Percentiles rank a stretch among this genome's conserved stretches.
phyloP scores from a whole-genome alignment of 192 early-diverging fungal species.

The Umbelopsis vinacea region DNA sequence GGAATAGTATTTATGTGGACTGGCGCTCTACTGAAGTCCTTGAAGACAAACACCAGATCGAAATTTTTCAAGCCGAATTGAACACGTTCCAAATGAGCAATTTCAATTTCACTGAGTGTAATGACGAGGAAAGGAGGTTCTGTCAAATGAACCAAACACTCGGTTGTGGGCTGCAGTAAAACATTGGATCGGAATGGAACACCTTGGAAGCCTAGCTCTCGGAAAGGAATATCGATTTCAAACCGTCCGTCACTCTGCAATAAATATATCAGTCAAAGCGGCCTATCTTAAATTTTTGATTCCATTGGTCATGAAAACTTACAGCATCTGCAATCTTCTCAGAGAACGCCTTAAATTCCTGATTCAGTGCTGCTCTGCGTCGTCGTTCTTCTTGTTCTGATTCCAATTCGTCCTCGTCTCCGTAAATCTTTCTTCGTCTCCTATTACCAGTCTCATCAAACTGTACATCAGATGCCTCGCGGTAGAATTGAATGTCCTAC shows the following conservation, averaged over 20 bases:
- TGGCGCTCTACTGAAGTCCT: slow-evolving; percentile 85
- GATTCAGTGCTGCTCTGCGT: slow-evolving; percentile 83
- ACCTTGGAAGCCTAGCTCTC: slow-evolving; percentile 93
- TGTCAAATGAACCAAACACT: slow-evolving; percentile 94
- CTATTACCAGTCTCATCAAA: slow-evolving; percentile 98
- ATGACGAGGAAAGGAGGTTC: slow-evolving; percentile 93
- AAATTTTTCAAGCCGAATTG: slow-evolving; percentile 98
- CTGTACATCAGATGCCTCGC: slow-evolving; percentile 91
- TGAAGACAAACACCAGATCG: slow-evolving; percentile 98
- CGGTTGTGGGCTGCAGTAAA: slow-evolving; percentile 91
- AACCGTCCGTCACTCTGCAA: slow-evolving; percentile 74
- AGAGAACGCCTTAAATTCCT: slow-evolving; percentile 92
- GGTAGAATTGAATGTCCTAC: slow-evolving; percentile 97
- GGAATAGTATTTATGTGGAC: slow-evolving; percentile 98
- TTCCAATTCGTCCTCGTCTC: slow-evolving; percentile 98
- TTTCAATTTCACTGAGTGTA: slow-evolving; percentile 90
- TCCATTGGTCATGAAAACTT: slow-evolving; percentile 28
- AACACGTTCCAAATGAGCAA: slow-evolving; percentile 96
- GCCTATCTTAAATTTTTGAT: not conserved
- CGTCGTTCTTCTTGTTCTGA: slow-evolving; percentile 94
- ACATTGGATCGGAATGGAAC: slow-evolving; percentile 93
- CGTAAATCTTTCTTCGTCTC: slow-evolving; percentile 82
- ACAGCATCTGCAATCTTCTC: slow-evolving; percentile 85
- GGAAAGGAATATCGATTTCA: slow-evolving; percentile 92
- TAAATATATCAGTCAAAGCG: not conserved